Percentiles rank a stretch among this genome's conserved stretches.
Conservation (phyloP, 2,329 filamentous ascomycete genomes). For the Colletotrichum gloeosporioides region DNA sequence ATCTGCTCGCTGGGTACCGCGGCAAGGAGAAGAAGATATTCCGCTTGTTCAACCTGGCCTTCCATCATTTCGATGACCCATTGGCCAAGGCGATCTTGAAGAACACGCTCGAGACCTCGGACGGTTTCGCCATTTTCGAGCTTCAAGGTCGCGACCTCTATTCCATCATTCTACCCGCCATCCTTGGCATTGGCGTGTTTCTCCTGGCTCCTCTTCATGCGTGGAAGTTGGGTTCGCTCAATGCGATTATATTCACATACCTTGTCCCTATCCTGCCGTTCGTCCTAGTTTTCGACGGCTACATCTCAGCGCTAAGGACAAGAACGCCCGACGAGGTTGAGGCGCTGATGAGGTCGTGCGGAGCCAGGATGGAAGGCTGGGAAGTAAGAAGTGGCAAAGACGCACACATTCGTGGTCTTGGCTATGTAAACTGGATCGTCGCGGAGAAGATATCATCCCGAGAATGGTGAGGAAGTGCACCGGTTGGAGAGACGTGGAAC, state of each 20-base stretch:
- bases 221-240: conserved; percentile 55
- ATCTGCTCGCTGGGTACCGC: conserved; percentile 42
- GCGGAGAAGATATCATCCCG: conserved; percentile 12
- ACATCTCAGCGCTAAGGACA: conserved; percentile 70
- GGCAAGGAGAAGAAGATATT: conserved; percentile 59
- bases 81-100: conserved; percentile 65
- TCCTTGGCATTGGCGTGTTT: conserved; percentile 58
- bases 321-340: conserved; percentile 71
- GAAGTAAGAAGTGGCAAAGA: conserved; percentile 52
- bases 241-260: conserved; percentile 70
- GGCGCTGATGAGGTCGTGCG: conserved; percentile 59
- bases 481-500: background rate
- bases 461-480: background rate
- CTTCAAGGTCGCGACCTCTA: conserved; percentile 69
- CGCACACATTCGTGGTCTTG: conserved; percentile 55
- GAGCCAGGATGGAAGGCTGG: conserved; percentile 50
- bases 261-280: conserved; percentile 70
- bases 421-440: conserved; percentile 58
- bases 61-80: conserved; percentile 77
- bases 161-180: conserved; percentile 57
- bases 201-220: conserved; percentile 58
- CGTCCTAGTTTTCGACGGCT: conserved; percentile 72
- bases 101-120: conserved; percentile 68
- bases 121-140: conserved; percentile 76
- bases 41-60: conserved; percentile 74